These are phyloP conservation scores for Boletales sp. DNA, from an alignment of 768 basidiomycete genomes.

Conservation along the genomic window DNA sequence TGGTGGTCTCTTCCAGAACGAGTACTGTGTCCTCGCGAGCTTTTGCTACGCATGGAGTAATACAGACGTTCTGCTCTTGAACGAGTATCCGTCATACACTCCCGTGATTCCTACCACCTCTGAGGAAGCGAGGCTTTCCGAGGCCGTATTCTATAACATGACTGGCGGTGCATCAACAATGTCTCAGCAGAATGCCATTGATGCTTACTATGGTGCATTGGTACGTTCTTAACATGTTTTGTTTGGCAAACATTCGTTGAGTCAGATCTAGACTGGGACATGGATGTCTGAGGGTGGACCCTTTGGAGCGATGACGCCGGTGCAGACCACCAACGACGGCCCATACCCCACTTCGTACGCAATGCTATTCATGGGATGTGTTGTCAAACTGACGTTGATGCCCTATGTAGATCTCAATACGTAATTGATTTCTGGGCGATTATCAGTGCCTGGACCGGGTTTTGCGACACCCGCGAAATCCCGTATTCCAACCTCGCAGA, in stretches of 20 bases:
- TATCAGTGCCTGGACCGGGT: conserved; percentile 25
- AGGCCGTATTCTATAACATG: conserved; percentile 17
- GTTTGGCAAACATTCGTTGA: too few relatives aligned
- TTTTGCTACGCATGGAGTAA: conserved; percentile 22
- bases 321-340: conserved; percentile 11
- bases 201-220: conserved; percentile 19
- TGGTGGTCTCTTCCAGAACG: conserved; percentile 23
- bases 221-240: conserved; percentile 2
- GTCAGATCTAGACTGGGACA: conserved; percentile 10
- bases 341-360: conserved; percentile 22
- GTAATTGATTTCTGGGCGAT: conserved; percentile 19
- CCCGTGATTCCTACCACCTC: conserved; percentile 7
- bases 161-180: conserved; percentile 15
- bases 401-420: conserved; percentile 11
- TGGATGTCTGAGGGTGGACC: conserved; percentile 7
- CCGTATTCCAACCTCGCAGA: conserved; percentile 21
- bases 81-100: conserved; percentile 10
- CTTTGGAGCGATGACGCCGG: neutral
- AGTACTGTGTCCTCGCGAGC: conserved; percentile 21
- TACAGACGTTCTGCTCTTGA: conserved; percentile 17
- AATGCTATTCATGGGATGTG: neutral
- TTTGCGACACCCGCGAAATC: conserved; percentile 17
- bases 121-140: conserved; percentile 12
- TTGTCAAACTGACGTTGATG: neutral
- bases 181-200: conserved; percentile 19